Percentiles rank a stretch among this genome's conserved stretches.
phyloP scores from a whole-genome alignment of 1,139 yeast species.

The Meyerozyma athensensis region DNA sequence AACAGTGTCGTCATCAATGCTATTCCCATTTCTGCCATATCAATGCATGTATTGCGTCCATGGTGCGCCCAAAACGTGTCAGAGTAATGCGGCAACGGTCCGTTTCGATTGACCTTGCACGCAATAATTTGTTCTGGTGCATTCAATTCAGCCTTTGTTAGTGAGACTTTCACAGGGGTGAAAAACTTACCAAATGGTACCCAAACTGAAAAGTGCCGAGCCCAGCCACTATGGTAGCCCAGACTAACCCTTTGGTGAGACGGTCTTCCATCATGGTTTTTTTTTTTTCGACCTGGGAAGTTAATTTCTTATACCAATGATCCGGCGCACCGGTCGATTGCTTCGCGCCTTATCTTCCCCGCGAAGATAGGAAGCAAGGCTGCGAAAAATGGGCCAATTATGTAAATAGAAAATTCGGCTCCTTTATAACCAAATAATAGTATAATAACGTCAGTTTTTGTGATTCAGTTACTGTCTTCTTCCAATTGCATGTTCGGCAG shows the following conservation, averaged over 20 bases:
- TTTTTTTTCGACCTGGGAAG: background rate
- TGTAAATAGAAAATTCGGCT: no score
- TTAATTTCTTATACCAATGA: no score
- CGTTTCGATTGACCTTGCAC: conserved; percentile 24
- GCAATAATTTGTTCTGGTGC: conserved; percentile 70
- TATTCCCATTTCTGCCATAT: conserved; percentile 20
- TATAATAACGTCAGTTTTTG: no score
- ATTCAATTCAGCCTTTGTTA: conserved; percentile 60
- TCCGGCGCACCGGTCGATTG: no score
- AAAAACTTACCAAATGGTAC: conserved; percentile 50
- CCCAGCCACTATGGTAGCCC: conserved; percentile 48
- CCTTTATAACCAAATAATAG: no score
- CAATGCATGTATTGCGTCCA: conserved; percentile 26
- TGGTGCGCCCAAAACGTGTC: conserved; percentile 25
- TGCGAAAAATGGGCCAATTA: no score
- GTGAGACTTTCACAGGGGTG: background rate
- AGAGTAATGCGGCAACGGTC: conserved; percentile 19
- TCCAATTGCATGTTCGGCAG: conserved; percentile 12
- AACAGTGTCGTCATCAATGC: conserved; percentile 34
- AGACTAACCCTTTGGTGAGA: conserved; percentile 16
- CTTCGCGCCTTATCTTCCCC: no score
- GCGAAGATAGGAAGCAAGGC: no score
- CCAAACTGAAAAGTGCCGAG: conserved; percentile 81
- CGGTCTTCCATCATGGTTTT: conserved; percentile 1
- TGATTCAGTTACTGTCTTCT: background rate